Percentiles rank a stretch among this genome's conserved stretches.
phyloP scores from a whole-genome alignment of 2,329 filamentous ascomycete species.

The Curvularia hawaiiensis region DNA sequence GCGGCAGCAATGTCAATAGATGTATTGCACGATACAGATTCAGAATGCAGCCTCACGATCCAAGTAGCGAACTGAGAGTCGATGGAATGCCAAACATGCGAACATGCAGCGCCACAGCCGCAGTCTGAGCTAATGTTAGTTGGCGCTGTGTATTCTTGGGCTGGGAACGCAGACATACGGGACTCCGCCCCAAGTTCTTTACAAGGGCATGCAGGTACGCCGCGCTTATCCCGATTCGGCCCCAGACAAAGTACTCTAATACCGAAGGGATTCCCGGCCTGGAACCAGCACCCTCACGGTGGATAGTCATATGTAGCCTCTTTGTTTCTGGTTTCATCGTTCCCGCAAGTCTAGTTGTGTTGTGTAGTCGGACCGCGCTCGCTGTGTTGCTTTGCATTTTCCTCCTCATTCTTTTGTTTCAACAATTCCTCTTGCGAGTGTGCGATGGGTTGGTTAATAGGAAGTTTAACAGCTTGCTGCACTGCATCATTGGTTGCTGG shows the following conservation, averaged over 20 bases:
- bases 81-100: conserved; percentile 1
- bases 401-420: conserved; percentile 32
- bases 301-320: conserved; percentile 33
- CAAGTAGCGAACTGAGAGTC: not conserved
- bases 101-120: conserved; percentile 17
- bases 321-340: conserved; percentile 31
- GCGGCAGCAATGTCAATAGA: conserved; percentile 5
- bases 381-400: conserved; percentile 23
- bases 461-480: conserved; percentile 25
- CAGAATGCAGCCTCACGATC: conserved; percentile 6
- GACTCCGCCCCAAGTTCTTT: conserved; percentile 42
- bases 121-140: conserved; percentile 39
- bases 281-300: conserved; percentile 23
- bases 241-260: conserved; percentile 23
- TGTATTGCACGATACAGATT: conserved; percentile 7
- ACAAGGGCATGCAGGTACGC: conserved; percentile 15
- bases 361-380: conserved; percentile 1
- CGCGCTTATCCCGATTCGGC: conserved; percentile 27
- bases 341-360: conserved; percentile 24
- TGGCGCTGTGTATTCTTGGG: conserved; percentile 36
- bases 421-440: conserved; percentile 14
- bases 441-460: conserved; percentile 46
- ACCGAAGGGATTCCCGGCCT: conserved; percentile 30
- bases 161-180: conserved; percentile 17
- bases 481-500: conserved; percentile 7